Evolutionary conservation across 1,139 yeast species (phyloP).

Genomic region (Wickerhamomyces sp.): DNA sequence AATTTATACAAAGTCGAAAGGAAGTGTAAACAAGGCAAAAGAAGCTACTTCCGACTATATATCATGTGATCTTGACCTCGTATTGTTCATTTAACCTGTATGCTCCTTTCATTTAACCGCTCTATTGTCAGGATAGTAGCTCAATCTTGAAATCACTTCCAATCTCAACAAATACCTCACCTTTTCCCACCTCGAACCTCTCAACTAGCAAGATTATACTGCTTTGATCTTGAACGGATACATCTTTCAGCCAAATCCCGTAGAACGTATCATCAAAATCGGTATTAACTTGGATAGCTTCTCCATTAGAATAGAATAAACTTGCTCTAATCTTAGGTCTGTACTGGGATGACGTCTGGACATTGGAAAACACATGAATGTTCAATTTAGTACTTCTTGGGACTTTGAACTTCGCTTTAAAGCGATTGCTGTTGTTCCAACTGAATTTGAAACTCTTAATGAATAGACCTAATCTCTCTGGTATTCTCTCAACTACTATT

Average conservation of each 20-base stretch:
- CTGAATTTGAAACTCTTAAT: slow-evolving; percentile 22
- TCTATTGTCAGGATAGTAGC: background rate
- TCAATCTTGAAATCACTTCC: slow-evolving; percentile 28
- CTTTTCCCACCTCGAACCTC: slow-evolving; percentile 44
- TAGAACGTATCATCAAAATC: slow-evolving; percentile 28
- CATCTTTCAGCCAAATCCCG: slow-evolving; percentile 19
- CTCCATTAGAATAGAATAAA: slow-evolving; percentile 30
- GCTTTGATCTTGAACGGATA: slow-evolving; percentile 1
- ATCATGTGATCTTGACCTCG: too few relatives aligned
- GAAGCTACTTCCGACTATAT: background rate
- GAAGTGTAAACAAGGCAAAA: background rate
- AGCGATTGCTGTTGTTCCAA: slow-evolving; percentile 39
- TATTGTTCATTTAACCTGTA: background rate
- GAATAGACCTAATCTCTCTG: slow-evolving; percentile 35
- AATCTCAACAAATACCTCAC: slow-evolving; percentile 33
- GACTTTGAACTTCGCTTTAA: slow-evolving; percentile 29
- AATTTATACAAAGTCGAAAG: background rate
- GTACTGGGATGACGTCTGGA: slow-evolving; percentile 12
- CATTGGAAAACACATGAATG: slow-evolving; percentile 28
- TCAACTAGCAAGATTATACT: slow-evolving; percentile 37
- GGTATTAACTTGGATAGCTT: slow-evolving; percentile 22
- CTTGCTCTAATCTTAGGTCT: slow-evolving; percentile 36
- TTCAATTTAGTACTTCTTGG: slow-evolving; percentile 23
- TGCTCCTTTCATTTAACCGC: background rate
- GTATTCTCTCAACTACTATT: slow-evolving; percentile 12